phyloP scores from a whole-genome alignment of 1,284 basidiomycete species.

The Violaceomyces palustris region DNA sequence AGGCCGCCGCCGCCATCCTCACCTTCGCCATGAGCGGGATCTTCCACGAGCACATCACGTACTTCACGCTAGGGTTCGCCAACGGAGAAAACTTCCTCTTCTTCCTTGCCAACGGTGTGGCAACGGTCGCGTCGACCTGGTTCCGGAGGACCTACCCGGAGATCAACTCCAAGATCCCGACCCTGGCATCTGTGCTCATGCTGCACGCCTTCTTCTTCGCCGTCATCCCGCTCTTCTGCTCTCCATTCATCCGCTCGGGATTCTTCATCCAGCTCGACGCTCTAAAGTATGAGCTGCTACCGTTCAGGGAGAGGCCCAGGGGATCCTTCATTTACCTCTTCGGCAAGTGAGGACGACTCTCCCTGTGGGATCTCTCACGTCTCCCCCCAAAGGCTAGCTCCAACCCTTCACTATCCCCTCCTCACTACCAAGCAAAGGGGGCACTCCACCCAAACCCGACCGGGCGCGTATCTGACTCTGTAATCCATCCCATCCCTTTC shows the following conservation, averaged over 20 bases:
- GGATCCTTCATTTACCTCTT: conserved; percentile 47
- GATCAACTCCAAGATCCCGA: conserved; percentile 39
- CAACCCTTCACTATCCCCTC: too few relatives aligned
- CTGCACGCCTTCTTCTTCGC: conserved; percentile 38
- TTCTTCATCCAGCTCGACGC: conserved; percentile 48
- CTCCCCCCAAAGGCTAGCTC: too few relatives aligned
- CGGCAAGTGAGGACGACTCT: conserved; percentile 27
- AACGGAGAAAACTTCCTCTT: conserved; percentile 49
- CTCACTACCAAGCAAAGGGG: too few relatives aligned
- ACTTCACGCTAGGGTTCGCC: conserved; percentile 40
- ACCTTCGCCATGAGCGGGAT: conserved; percentile 48
- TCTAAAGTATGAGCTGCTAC: conserved; percentile 40
- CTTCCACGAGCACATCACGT: conserved; percentile 51
- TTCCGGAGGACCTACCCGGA: conserved; percentile 40
- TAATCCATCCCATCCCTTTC: too few relatives aligned
- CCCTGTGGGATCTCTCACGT: too few relatives aligned
- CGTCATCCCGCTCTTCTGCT: conserved; percentile 45
- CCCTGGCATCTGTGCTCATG: conserved; percentile 30
- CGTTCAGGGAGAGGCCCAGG: conserved; percentile 16
- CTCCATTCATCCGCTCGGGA: conserved; percentile 38
- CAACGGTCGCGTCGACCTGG: conserved; percentile 42
- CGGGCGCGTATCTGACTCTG: too few relatives aligned
- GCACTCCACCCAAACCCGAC: too few relatives aligned
- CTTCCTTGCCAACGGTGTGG: conserved; percentile 47
- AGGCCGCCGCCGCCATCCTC: conserved; percentile 38